Percentiles rank a stretch among this genome's conserved stretches.
phyloP scores from a whole-genome alignment of 495 filamentous ascomycete genomes.

The Xylaria castorea region DNA sequence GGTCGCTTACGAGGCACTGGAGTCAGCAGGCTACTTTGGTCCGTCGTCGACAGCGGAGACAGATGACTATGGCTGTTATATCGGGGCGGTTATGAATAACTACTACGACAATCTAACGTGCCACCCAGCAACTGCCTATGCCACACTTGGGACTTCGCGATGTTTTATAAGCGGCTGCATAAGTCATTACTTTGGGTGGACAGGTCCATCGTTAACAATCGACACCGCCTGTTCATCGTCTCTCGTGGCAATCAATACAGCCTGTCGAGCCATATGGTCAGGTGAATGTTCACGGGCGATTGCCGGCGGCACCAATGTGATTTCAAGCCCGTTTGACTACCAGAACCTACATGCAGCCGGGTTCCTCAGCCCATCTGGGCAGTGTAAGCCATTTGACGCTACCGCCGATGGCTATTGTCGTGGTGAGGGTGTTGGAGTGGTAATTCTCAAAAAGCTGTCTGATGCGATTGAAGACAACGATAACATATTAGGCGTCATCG shows the following conservation, averaged over 20 bases:
- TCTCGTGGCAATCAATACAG: conserved; percentile 53
- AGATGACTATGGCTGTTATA: conserved; percentile 43
- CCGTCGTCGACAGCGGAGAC: conserved; percentile 39
- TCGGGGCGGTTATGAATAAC: conserved; percentile 38
- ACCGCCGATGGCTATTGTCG: conserved; percentile 64
- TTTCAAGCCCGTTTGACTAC: conserved; percentile 36
- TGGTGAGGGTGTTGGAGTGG: conserved; percentile 58
- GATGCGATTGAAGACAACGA: conserved; percentile 51
- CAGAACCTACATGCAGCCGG: conserved; percentile 48
- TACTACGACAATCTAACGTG: conserved; percentile 42
- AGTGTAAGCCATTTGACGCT: conserved; percentile 46
- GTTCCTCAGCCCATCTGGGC: conserved; percentile 49
- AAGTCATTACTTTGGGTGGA: conserved; percentile 58
- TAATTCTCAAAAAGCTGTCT: conserved; percentile 57
- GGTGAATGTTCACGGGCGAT: conserved; percentile 50
- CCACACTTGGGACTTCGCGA: conserved; percentile 34
- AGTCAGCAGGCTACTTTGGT: conserved; percentile 34
- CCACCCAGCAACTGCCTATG: conserved; percentile 38
- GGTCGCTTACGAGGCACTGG: conserved; percentile 55
- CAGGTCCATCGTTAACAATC: conserved; percentile 56
- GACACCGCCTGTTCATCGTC: conserved; percentile 61
- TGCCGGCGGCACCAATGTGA: conserved; percentile 45
- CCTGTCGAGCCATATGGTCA: conserved; percentile 47
- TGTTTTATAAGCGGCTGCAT: conserved; percentile 34
- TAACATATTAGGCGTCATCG: conserved; percentile 60